Base-by-base conservation (phyloP, 2,329 filamentous ascomycete species). In the Colletotrichum magnum region DNA sequence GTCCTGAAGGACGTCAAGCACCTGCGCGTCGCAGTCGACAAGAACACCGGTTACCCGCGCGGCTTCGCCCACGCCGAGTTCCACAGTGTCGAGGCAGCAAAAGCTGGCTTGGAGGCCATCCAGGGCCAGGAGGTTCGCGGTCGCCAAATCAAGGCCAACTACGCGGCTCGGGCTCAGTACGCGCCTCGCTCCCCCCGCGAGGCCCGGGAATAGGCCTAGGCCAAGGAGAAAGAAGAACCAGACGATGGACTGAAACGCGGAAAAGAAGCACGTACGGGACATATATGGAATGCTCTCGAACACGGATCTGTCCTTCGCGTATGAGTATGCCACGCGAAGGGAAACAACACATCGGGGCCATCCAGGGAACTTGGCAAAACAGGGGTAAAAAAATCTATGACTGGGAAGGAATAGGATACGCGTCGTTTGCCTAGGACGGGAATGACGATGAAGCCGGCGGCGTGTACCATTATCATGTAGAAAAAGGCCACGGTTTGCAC, bases 11-110 rank as follows among this genome's bases (percentile, higher is more conserved):
- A 93, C 78, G 87, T 95, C 56, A 82, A 87, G 62, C 93, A 95
- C 75, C 90, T 97, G 56, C 90, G 94, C 70, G 91, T 97, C 64
- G 92, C 94, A 59, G 92, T 96, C 74, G 94, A 97, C 81, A 89
- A 93, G 74, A 87, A 90, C 72, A 94, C 93, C 6, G 94, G 94
- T 53, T 91, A 93, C 81, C 92, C 93, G 45, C 87, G 93, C 78
- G 94, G 94, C 71, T 97, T 96, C 78, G 93, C 92, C 21, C 94
- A 97, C 78, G 92, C 91, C 57, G 93, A 97, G 77, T 97, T 97
- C 79, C 76, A 87, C 51, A 89, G 93, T 74, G 77, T 90, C 47
- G 86, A 90, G 71, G 89, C 89, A 71, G 93, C 94, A n/a, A 75
- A 81, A 63, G 83, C 82, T 71, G 94, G 88, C 0, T 83, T 83